Percentiles rank a stretch among this genome's conserved stretches.
Evolutionary conservation across 202 grass and related monocot species (phyloP).

Genomic region (Brachypodium distachyon): DNA sequence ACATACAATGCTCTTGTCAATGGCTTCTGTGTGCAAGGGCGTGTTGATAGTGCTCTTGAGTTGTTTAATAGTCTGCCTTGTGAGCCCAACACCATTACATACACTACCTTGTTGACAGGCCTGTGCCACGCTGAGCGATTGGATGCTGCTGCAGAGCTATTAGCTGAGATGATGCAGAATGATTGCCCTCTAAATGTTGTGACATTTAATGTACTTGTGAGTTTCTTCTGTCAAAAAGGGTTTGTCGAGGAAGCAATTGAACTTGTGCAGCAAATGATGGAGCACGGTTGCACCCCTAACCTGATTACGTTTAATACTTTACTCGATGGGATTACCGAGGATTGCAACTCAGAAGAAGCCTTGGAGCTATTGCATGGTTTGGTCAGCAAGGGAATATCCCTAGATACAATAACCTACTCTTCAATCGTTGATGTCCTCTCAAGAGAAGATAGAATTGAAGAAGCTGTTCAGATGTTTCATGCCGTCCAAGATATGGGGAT

Average conservation of each 20-base stretch:
- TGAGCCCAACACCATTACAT: constrained; percentile 65
- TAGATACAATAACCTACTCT: constrained; percentile 62
- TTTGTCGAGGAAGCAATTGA: constrained; percentile 39
- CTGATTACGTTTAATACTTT: constrained; percentile 65
- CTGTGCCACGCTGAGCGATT: constrained; percentile 44
- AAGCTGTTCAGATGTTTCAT: constrained; percentile 50
- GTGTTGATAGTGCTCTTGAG: constrained; percentile 53
- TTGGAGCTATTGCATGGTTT: constrained; percentile 58
- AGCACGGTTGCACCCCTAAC: constrained; percentile 50
- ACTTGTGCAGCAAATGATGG: constrained; percentile 45
- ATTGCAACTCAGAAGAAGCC: constrained; percentile 48
- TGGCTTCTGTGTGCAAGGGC: constrained; percentile 59
- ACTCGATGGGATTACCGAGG: constrained; percentile 56
- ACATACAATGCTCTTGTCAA: constrained; percentile 71
- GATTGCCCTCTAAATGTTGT: constrained; percentile 40
- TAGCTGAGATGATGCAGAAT: constrained; percentile 42
- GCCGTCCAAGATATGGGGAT: constrained; percentile 57
- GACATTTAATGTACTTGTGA: constrained; percentile 52
- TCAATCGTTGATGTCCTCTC: constrained; percentile 56
- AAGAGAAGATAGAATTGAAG: constrained; percentile 58
- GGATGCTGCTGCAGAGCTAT: constrained; percentile 34
- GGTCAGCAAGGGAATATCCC: constrained; percentile 47
- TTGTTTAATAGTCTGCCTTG: constrained; percentile 37
- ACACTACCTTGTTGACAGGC: constrained; percentile 70
- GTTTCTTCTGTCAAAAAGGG: constrained; percentile 60